Evolutionary conservation across 1,139 yeast species (phyloP).

Genomic region (Geotrichum citri-aurantii): DNA sequence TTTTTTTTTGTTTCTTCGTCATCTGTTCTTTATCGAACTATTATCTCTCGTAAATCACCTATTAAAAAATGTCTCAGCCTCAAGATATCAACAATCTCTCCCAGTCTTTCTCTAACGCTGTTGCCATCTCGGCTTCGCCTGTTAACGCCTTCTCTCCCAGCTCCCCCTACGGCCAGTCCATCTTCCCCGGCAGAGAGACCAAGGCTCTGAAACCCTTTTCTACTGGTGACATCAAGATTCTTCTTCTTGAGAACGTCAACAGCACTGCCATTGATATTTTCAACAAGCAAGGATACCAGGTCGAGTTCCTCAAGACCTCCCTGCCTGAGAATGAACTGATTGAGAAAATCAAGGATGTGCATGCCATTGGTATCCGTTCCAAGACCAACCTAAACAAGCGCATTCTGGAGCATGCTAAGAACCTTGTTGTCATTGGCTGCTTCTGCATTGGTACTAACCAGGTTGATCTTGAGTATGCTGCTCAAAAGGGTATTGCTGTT

Average conservation of each 20-base stretch:
- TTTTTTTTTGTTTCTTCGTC: neutral
- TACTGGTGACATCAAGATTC: conserved; percentile 86
- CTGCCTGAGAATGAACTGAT: conserved; percentile 89
- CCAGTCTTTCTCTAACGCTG: conserved; percentile 48
- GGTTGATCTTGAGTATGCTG: conserved; percentile 89
- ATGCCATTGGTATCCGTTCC: conserved; percentile 96
- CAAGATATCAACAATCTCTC: conserved; percentile 56
- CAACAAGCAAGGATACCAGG: conserved; percentile 89
- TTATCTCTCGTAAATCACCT: neutral
- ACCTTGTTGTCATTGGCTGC: conserved; percentile 89
- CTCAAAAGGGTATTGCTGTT: conserved; percentile 88
- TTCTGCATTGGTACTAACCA: conserved; percentile 99
- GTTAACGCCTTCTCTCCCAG: conserved; percentile 59
- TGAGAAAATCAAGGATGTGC: conserved; percentile 88
- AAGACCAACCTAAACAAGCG: conserved; percentile 83
- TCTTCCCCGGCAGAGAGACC: conserved; percentile 34
- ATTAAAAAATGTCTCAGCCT: conserved; percentile 52
- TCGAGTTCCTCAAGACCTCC: conserved; percentile 86
- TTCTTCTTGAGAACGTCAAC: conserved; percentile 88
- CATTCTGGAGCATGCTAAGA: conserved; percentile 77
- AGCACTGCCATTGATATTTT: conserved; percentile 84
- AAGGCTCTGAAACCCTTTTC: conserved; percentile 83
- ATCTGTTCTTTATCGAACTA: neutral
- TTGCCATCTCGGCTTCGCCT: conserved; percentile 40
- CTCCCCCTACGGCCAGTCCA: conserved; percentile 38